These are phyloP conservation scores for Imleria badia DNA, from an alignment of 768 basidiomycete species.

Conservation along the genomic window DNA sequence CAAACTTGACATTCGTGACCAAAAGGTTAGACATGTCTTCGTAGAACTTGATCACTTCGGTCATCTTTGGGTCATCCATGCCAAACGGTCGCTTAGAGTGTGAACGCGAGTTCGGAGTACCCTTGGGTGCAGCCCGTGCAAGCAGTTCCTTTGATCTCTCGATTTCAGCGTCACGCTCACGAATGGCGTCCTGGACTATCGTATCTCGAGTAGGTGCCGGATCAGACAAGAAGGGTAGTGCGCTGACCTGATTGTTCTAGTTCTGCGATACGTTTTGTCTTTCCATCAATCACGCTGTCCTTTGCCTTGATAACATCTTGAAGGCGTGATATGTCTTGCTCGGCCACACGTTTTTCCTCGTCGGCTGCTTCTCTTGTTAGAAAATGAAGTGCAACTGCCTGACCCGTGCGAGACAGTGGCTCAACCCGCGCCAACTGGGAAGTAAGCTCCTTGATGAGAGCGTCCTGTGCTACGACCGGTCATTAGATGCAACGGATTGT, in stretches of 20 bases:
- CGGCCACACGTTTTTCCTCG: slow-evolving; percentile 56
- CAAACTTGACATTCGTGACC: slow-evolving; percentile 58
- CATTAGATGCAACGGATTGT: neutral
- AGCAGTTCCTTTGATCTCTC: slow-evolving; percentile 48
- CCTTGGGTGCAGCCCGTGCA: slow-evolving; percentile 42
- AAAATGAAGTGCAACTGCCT: slow-evolving; percentile 56
- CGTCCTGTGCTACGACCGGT: slow-evolving; percentile 52
- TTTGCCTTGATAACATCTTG: slow-evolving; percentile 44
- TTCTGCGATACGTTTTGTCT: slow-evolving; percentile 46
- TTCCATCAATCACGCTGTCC: slow-evolving; percentile 40
- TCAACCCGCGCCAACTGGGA: slow-evolving; percentile 54
- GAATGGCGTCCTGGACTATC: slow-evolving; percentile 49
- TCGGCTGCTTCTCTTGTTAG: slow-evolving; percentile 74
- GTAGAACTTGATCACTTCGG: slow-evolving; percentile 68
- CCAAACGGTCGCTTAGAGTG: slow-evolving; percentile 37
- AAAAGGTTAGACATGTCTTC: slow-evolving; percentile 85
- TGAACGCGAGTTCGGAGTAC: slow-evolving; percentile 36
- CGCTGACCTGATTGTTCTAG: slow-evolving; percentile 50
- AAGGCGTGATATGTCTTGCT: slow-evolving; percentile 47
- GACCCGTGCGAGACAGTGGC: slow-evolving; percentile 50
- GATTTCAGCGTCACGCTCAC: slow-evolving; percentile 65
- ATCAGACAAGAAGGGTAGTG: neutral
- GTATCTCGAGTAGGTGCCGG: neutral
- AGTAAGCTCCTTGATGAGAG: slow-evolving; percentile 45
- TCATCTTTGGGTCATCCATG: slow-evolving; percentile 56